Evolutionary conservation across 305 asterid species (phyloP), one percentile per base, ranked within the genome.

Genomic region (Ajuga reptans): DNA sequence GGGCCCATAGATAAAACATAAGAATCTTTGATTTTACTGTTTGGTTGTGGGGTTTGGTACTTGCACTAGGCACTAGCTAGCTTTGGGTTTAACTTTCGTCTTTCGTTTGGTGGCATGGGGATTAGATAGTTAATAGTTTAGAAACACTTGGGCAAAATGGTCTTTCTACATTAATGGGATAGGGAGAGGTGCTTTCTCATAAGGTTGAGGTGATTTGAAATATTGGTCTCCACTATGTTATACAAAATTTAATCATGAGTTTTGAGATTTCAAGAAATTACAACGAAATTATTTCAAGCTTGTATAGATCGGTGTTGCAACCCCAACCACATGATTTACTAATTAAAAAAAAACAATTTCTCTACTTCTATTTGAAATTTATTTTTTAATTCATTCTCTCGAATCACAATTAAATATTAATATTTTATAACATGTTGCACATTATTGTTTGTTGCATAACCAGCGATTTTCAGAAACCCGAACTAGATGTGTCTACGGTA

Each of bases 1-100:
- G 78, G 78, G 66, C 68, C 77, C 68, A 66, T 61, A n/a, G n/a
- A n/a, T n/a, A 1, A 4, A 57, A 53, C 34, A 45, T 62, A 36
- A 46, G 9, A 64, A 49, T 76, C 73, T 71, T 67, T 47, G 2
- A n/a, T 31, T 73, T 69, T 54, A 66, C 65, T 55, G 67, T 69
- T 64, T 57, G 56, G 56, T 14, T 63, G 7, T 17, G n/a, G 74
- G 45, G 1, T 56, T 27, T 55, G 21, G 52, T 72, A 54, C 53
- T 50, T 41, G 56, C 36, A 18, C 67, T 31, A 59, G 27, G 27
- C 27, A 21, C 27, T 21, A 21, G 27, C 27, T 21, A 21, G 27
- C 27, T 21, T 39, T 68, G 62, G 45, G 69, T 52, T 61, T 70
- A n/a, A 69, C 46, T 45, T 47, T 64, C 39, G 68, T 43, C 41